Evolutionary conservation across 129 eudicot genomes (phyloP).

Genomic region (Artemisia annua): DNA sequence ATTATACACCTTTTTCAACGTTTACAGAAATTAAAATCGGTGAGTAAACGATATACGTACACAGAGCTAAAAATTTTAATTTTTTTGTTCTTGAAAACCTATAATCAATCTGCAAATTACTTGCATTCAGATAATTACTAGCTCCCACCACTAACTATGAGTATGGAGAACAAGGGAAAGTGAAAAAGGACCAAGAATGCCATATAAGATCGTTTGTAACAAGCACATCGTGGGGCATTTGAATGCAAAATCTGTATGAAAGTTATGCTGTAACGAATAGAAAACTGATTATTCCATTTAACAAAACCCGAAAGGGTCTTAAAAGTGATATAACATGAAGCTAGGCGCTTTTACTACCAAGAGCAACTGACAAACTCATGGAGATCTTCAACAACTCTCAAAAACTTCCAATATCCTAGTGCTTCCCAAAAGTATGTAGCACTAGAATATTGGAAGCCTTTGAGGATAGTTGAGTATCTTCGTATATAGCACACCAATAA

Average conservation of each 20-base stretch:
- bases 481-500: neutral
- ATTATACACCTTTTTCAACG: no score
- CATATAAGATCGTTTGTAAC: neutral
- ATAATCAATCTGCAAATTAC: no score
- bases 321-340: neutral
- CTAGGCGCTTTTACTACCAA: neutral
- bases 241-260: neutral
- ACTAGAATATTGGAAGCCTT: slow-evolving; percentile 34
- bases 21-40: no score
- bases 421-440: no score
- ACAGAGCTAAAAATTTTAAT: no score
- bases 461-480: slow-evolving; percentile 27
- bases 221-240: neutral
- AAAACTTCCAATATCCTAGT: slow-evolving; percentile 24
- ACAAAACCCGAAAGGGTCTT: neutral
- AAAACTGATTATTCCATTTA: neutral
- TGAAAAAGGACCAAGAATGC: neutral
- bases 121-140: no score
- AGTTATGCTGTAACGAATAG: neutral
- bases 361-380: neutral
- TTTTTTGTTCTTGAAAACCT: no score
- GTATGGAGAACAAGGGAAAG: neutral
- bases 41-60: no score
- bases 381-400: slow-evolving; percentile 25
- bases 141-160: no score